Evolutionary conservation across 352 stramenopile species (phyloP), one percentile per base, ranked within the genome.

Genomic region (Elongisporangium senticosum): DNA sequence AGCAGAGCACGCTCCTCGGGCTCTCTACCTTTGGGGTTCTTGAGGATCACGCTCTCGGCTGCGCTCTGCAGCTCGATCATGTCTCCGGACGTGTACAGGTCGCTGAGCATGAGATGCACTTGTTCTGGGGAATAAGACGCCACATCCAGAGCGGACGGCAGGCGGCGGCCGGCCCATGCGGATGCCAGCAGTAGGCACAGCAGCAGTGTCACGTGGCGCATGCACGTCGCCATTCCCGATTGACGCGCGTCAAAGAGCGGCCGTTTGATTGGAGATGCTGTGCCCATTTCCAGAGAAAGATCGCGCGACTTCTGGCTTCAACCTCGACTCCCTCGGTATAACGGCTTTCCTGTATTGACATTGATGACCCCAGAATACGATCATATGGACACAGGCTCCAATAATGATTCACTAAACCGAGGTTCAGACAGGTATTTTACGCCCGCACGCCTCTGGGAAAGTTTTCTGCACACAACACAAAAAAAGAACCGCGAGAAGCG

Each of bases 21-120:
- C 3, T 61, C 43, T 57, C 13, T 20, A 81, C 71, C 68, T 70
- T 65, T 23, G 1, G 65, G 69, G 15, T 86, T 81, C 26, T 78
- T 60, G 3, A 71, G 43, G 43, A 90, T 70, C 7, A 86, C 58
- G 24, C 70, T 56, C 60, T 69, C 51, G 1, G 73, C 71, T 8
- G 68, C 59, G 24, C 64, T 56, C 50, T 77, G 75, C 17, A 91
- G 64, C 52, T 79, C 68, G 28, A 83, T 62, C 58, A 86, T 81
- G 28, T 85, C 71, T 0, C 72, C 66, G 19, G 56, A 59, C 0
- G 17, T 23, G 51, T 90, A 90, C 22, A 87, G 50, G 21, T 59
- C 53, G 0, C 33, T 33, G 23, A 86, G 67, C 39, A 75, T 43
- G 6, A 51, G 49, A 50, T 83, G 60, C 53, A 82, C 67, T 26